Percentiles rank a stretch among this genome's conserved stretches.
Conservation (phyloP, 1,139 yeast genomes). For the Yamadazyma pseudoaaseri region DNA sequence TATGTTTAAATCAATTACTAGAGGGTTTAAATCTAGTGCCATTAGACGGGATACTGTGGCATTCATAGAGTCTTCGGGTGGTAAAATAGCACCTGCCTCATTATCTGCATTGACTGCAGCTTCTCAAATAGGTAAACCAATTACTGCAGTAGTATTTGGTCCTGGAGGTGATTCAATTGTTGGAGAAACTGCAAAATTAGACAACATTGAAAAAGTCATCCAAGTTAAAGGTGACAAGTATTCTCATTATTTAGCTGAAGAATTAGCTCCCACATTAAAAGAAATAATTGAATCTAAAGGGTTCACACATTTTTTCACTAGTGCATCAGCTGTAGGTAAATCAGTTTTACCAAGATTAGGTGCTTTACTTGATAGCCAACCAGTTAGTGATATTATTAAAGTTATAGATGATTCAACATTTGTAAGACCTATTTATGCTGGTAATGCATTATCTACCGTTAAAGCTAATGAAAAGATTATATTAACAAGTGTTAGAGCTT, state of each 20-base stretch:
- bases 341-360: slow-evolving; percentile 84
- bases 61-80: slow-evolving; percentile 62
- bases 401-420: slow-evolving; percentile 71
- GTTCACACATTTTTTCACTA: slow-evolving; percentile 71
- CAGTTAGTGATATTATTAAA: slow-evolving; percentile 75
- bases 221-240: slow-evolving; percentile 50
- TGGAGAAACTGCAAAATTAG: slow-evolving; percentile 34
- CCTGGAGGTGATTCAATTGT: slow-evolving; percentile 45
- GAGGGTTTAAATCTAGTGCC: slow-evolving; percentile 30
- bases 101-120: slow-evolving; percentile 69
- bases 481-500: slow-evolving; percentile 75
- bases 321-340: slow-evolving; percentile 87
- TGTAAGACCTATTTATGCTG: slow-evolving; percentile 93
- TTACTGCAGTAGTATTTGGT: slow-evolving; percentile 62
- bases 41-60: slow-evolving; percentile 56
- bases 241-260: slow-evolving; percentile 64
- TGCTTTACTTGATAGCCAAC: slow-evolving; percentile 84
- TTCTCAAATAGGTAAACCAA: slow-evolving; percentile 58
- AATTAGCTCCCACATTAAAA: slow-evolving; percentile 56
- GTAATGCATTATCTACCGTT: slow-evolving; percentile 87
- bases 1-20: slow-evolving; percentile 15
- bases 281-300: slow-evolving; percentile 39
- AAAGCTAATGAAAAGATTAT: slow-evolving; percentile 65
- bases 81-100: slow-evolving; percentile 60
- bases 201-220: slow-evolving; percentile 46